Evolutionary conservation across 2,329 filamentous ascomycete species (phyloP).

Genomic region (Xylariales sp.): DNA sequence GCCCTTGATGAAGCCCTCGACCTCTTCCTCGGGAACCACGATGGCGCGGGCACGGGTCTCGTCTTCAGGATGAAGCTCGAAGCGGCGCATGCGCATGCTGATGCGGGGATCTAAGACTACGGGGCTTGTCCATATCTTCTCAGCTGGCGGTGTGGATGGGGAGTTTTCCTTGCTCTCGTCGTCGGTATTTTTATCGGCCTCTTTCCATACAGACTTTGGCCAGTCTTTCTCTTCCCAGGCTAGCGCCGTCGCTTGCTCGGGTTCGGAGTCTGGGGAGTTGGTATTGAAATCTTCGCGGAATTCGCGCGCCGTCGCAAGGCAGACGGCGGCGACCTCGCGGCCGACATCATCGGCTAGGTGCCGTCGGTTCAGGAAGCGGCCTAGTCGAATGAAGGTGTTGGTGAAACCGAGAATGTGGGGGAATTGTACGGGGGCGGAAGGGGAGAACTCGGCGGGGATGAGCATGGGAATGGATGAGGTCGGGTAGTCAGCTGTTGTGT

Average conservation of each 20-base stretch:
- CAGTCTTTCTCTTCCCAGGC: constrained; percentile 81
- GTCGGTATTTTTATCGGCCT: constrained; percentile 54
- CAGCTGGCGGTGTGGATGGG: constrained; percentile 49
- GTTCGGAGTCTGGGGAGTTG: constrained; percentile 61
- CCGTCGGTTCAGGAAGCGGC: constrained; percentile 87
- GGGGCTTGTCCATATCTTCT: constrained; percentile 80
- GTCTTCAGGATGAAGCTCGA: constrained; percentile 75
- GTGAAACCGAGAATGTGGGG: constrained; percentile 93
- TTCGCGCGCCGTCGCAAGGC: constrained; percentile 71
- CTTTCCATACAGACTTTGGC: constrained; percentile 81
- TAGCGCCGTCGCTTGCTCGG: constrained; percentile 74
- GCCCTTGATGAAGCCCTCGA: constrained; percentile 76
- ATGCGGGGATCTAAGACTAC: constrained; percentile 83
- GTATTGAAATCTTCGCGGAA: constrained; percentile 57
- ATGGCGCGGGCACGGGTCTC: constrained; percentile 74
- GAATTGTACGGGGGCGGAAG: constrained; percentile 78
- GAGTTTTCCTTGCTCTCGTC: constrained; percentile 43
- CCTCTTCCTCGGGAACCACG: constrained; percentile 72
- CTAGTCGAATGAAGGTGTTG: constrained; percentile 87
- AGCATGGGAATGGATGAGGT: constrained; percentile 71
- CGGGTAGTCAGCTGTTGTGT: constrained; percentile 77
- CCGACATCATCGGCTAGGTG: constrained; percentile 88
- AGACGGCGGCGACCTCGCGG: constrained; percentile 85
- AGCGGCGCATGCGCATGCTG: constrained; percentile 81
- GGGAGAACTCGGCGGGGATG: constrained; percentile 78